Evolutionary conservation across 768 basidiomycete genomes (phyloP).

Genomic region (Mycena maculata): DNA sequence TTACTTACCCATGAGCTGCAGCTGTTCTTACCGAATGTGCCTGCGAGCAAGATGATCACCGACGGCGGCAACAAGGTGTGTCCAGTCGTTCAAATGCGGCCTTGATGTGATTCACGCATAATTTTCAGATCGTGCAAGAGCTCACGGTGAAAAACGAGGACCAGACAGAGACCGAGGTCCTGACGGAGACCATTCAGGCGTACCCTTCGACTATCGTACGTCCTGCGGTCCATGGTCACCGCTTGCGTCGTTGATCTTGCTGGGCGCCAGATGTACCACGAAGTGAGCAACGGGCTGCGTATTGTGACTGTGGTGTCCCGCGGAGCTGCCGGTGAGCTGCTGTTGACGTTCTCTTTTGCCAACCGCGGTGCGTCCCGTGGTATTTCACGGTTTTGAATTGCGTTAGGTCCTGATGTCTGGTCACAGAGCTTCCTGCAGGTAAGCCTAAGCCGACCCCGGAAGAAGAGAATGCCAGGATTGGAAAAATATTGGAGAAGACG

Average conservation of each 20-base stretch:
- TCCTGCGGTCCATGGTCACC: conserved; percentile 6
- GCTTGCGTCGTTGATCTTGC: conserved; percentile 12
- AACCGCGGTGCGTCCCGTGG: conserved; percentile 11
- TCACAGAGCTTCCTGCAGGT: conserved; percentile 7
- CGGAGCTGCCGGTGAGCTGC: conserved; percentile 15
- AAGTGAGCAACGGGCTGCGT: conserved; percentile 15
- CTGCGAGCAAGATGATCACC: conserved; percentile 18
- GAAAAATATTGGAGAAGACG: conserved; percentile 13
- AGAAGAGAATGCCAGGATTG: conserved; percentile 9
- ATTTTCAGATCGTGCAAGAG: conserved; percentile 17
- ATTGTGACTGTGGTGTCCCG: conserved; percentile 7
- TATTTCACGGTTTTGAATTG: conserved; percentile 3
- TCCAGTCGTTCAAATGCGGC: conserved; percentile 11
- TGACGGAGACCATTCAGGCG: conserved; percentile 8
- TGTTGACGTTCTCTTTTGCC: conserved; percentile 18
- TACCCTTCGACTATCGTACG: conserved; percentile 18
- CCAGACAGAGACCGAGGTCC: neutral
- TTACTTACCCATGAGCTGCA: conserved; percentile 5
- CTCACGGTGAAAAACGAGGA: conserved; percentile 17
- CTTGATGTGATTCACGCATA: conserved; percentile 12
- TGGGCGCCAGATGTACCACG: conserved; percentile 15
- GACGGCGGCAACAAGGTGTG: conserved; percentile 19
- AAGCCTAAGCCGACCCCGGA: conserved; percentile 17
- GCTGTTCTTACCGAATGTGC: conserved; percentile 14
- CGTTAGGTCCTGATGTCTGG: conserved; percentile 5